Evolutionary conservation across 345 rosid species (phyloP).

Genomic region (Rubroshorea leprosula): DNA sequence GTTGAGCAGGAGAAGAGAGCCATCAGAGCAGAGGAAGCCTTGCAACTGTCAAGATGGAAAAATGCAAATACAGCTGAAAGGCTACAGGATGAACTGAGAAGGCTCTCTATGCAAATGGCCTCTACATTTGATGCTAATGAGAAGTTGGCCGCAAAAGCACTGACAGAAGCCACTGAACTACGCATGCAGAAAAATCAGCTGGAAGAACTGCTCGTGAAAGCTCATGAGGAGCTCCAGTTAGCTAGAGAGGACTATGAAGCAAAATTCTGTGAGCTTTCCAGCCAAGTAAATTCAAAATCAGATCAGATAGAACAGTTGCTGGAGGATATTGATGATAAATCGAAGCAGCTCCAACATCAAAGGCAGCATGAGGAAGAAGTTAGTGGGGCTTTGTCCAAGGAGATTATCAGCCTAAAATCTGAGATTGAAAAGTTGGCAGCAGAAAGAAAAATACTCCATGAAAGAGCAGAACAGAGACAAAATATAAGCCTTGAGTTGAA

Average conservation of each 20-base stretch:
- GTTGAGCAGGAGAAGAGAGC: constrained; percentile 82
- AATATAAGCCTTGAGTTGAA: constrained; percentile 40
- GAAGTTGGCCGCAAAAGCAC: constrained; percentile 68
- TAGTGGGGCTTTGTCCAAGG: too few species aligned
- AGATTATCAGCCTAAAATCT: too few species aligned
- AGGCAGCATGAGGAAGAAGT: too few species aligned
- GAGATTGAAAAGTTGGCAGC: too few species aligned
- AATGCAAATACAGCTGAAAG: constrained; percentile 70
- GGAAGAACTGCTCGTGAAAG: constrained; percentile 55
- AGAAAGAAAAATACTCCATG: constrained; percentile 19
- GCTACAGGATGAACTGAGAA: constrained; percentile 74
- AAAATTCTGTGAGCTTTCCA: constrained; percentile 41
- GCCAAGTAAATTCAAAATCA: constrained; percentile 35
- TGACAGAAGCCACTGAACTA: constrained; percentile 63
- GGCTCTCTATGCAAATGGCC: constrained; percentile 70
- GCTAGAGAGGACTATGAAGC: constrained; percentile 40
- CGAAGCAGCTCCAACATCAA: too few species aligned
- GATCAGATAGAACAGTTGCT: constrained; percentile 37
- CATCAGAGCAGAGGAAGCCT: constrained; percentile 69
- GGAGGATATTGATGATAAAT: constrained; percentile 42
- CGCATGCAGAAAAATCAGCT: constrained; percentile 49
- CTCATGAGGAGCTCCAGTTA: constrained; percentile 43
- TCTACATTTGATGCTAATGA: constrained; percentile 72
- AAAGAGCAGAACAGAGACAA: constrained; percentile 31
- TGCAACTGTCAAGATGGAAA: constrained; percentile 60